These are phyloP conservation scores for Phytophthora tentaculata DNA, from an alignment of 352 stramenopile genomes.

Conservation along the genomic window DNA sequence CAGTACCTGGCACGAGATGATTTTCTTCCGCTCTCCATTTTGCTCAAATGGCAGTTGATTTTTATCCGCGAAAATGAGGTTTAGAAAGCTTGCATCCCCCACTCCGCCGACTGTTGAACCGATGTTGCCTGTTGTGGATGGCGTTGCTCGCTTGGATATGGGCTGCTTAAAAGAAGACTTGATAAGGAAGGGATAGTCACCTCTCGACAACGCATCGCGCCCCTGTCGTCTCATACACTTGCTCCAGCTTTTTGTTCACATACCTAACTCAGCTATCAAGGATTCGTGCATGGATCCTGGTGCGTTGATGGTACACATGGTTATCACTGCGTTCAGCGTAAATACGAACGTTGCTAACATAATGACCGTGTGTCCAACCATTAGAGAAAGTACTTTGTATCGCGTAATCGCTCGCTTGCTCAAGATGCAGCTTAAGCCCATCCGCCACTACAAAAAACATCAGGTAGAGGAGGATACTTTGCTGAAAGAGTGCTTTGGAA, in stretches of 20 bases:
- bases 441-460: constrained; percentile 14
- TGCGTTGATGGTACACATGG: constrained; percentile 29
- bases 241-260: background rate
- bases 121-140: too few species aligned
- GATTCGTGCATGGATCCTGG: constrained; percentile 43
- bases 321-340: background rate
- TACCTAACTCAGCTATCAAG: constrained; percentile 7
- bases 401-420: constrained; percentile 7
- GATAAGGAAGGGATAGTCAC: too few species aligned
- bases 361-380: constrained; percentile 46
- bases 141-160: too few species aligned
- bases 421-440: constrained; percentile 41
- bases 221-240: background rate
- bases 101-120: too few species aligned
- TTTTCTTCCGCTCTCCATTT: too few species aligned
- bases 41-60: too few species aligned
- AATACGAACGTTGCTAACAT: constrained; percentile 40
- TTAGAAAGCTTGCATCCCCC: too few species aligned
- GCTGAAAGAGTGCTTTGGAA: background rate
- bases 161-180: too few species aligned
- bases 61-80: too few species aligned
- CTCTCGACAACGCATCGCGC: background rate
- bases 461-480: background rate
- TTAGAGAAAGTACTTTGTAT: constrained; percentile 48
- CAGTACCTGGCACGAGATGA: too few species aligned